Evolutionary conservation across 805 yeast genomes (phyloP).

Genomic region (Candida maltosa): DNA sequence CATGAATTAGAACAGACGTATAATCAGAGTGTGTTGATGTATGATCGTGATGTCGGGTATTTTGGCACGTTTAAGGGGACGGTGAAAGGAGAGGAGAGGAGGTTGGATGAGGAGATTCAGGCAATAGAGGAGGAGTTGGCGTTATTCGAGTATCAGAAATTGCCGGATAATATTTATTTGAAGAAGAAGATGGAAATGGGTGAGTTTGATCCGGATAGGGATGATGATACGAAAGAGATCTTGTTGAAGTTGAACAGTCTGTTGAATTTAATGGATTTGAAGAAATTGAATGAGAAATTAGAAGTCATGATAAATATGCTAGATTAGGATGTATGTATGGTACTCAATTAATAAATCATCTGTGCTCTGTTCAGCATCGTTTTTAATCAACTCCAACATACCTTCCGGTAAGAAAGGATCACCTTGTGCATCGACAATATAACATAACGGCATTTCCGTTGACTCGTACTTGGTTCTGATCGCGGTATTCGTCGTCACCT

Average conservation of each 20-base stretch:
- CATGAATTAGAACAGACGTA: conserved; percentile 26
- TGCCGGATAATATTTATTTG: conserved; percentile 1
- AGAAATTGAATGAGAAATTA: conserved; percentile 16
- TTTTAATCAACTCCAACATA: conserved; percentile 80
- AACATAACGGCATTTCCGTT: conserved; percentile 97
- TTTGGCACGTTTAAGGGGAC: conserved; percentile 27
- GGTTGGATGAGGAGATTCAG: conserved; percentile 12
- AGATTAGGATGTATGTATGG: too few species aligned
- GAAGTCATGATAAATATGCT: conserved; percentile 15
- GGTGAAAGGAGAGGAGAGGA: conserved; percentile 11
- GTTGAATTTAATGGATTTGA: conserved; percentile 12
- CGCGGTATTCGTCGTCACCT: conserved; percentile 98
- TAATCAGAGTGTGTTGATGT: conserved; percentile 17
- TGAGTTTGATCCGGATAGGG: conserved; percentile 15
- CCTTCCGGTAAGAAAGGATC: conserved; percentile 89
- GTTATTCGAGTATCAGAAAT: conserved; percentile 1
- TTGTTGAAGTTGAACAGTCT: conserved; percentile 13
- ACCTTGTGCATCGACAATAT: conserved; percentile 59
- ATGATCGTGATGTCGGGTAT: conserved; percentile 31
- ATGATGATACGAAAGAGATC: conserved; percentile 15
- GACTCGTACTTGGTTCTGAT: conserved; percentile 89
- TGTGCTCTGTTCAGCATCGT: conserved; percentile 79
- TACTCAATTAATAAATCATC: conserved; percentile 58
- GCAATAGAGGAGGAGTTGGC: conserved; percentile 8
- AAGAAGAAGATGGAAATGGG: not conserved